Conservation (phyloP, 139 green algal genomes). For the Spirogloea muscicola region DNA sequence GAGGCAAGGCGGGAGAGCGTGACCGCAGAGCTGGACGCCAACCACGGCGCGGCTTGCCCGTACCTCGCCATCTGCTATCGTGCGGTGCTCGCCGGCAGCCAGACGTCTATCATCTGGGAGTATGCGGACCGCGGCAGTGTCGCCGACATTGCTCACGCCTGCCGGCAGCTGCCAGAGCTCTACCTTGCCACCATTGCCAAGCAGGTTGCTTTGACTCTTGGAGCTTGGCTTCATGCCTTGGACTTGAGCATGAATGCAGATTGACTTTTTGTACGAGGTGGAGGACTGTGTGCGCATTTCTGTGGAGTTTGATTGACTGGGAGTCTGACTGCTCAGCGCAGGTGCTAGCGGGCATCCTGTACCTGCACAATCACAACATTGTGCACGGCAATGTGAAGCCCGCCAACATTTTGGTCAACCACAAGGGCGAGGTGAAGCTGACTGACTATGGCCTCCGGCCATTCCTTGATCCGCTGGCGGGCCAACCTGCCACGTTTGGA, state of each 20-base stretch:
- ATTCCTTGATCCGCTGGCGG: too few relatives aligned
- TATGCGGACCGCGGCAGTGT: slow-evolving; percentile 94
- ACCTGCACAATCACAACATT: slow-evolving; percentile 43
- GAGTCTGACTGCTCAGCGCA: too few relatives aligned
- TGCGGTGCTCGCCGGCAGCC: slow-evolving; percentile 41
- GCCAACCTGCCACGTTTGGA: too few relatives aligned
- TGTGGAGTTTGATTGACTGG: too few relatives aligned
- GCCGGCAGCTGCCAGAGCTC: slow-evolving; percentile 68
- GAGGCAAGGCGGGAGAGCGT: slow-evolving; percentile 44
- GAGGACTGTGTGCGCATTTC: too few relatives aligned
- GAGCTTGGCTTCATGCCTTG: background rate
- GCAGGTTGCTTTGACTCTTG: slow-evolving; percentile 6
- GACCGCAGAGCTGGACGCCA: slow-evolving; percentile 45
- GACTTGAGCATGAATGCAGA: background rate
- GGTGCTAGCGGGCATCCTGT: slow-evolving; percentile 43
- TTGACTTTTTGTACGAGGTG: too few relatives aligned
- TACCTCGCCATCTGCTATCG: slow-evolving; percentile 18
- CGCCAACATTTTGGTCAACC: slow-evolving; percentile 39
- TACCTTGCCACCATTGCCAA: slow-evolving; percentile 60
- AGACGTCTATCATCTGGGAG: slow-evolving; percentile 86
- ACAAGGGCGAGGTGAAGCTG: too few relatives aligned
- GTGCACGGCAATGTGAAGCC: slow-evolving; percentile 44
- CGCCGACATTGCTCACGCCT: slow-evolving; percentile 69
- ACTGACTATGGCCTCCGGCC: too few relatives aligned
- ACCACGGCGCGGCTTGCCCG: slow-evolving; percentile 25